These are phyloP conservation scores for Leccinum subrobustum DNA, from an alignment of 1,284 basidiomycete genomes.

Conservation along the genomic window DNA sequence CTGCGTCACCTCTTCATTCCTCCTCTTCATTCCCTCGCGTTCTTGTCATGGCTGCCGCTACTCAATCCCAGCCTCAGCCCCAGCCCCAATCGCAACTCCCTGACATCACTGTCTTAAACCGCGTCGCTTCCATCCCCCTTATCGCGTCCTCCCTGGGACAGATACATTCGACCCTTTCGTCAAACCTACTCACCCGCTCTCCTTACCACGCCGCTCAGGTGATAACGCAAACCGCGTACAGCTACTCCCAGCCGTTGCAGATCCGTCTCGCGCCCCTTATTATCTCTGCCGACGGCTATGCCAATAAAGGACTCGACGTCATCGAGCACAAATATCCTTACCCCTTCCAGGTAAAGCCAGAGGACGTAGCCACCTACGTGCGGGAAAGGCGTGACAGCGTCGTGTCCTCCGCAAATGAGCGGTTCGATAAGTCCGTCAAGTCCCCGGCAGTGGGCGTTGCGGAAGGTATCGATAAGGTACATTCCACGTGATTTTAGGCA, in stretches of 20 bases:
- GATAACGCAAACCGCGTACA: constrained; percentile 57
- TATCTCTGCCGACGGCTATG: constrained; percentile 57
- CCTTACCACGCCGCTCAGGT: constrained; percentile 64
- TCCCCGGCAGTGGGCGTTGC: constrained; percentile 62
- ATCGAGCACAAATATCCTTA: constrained; percentile 72
- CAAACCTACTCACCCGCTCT: constrained; percentile 58
- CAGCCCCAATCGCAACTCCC: constrained; percentile 39
- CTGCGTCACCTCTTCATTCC: constrained; percentile 9
- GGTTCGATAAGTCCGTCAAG: constrained; percentile 62
- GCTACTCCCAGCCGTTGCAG: constrained; percentile 63
- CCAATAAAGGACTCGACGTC: constrained; percentile 73
- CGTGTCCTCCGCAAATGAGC: constrained; percentile 57
- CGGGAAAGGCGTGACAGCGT: constrained; percentile 56
- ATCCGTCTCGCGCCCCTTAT: constrained; percentile 63
- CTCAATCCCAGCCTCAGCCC: constrained; percentile 33
- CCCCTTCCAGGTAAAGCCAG: constrained; percentile 69
- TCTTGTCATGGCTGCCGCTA: constrained; percentile 41
- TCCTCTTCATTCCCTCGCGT: constrained; percentile 6
- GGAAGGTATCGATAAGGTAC: constrained; percentile 70
- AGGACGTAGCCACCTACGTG: constrained; percentile 63
- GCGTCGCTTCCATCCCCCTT: constrained; percentile 68
- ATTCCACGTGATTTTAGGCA: constrained; percentile 23
- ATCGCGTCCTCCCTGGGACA: constrained; percentile 60
- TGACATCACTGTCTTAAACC: constrained; percentile 58
- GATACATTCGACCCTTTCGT: constrained; percentile 56